Base-by-base conservation (phyloP, 148 eudicot genomes). In the Nepenthes gracilis region DNA sequence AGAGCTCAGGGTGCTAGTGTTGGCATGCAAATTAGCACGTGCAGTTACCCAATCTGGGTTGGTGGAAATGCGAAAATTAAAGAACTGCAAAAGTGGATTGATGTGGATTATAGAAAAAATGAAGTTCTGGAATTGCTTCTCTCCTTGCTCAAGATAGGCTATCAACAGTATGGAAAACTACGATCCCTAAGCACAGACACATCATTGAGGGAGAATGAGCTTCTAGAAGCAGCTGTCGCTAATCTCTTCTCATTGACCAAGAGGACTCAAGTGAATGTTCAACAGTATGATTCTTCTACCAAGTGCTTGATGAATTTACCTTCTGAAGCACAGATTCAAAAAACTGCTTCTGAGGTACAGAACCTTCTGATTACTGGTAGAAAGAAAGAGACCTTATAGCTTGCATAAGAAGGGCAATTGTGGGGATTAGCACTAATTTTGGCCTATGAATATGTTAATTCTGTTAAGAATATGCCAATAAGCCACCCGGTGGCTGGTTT, bases 81-180 rank as follows among this genome's bases (percentile, higher is more conserved):
- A 77, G 98, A 93, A 74, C 66, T 93, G 68, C 81, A 79, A 57
- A 89, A 70, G 67, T 93, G 99, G 97, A 76, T 86, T 78, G 99
- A 93, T 13, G 60, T 59, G 70, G 85, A 70, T 72, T 67, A 74
- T 61, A 64, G 78, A 59, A 86, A 78, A 67, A 76, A 65, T 33
- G 79, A 83, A 63, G 80, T 77, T 62, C 66, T 79, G 78, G 78
- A 63, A 65, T 74, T 89, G 82, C 95, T 93, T 64, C 80, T 93
- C 35, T 89, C 97, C 15, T 77, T 93, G 79, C 85, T 89, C 40
- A 93, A 84, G 78, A 78, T 93, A 67, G 85, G 86, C n/a, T 83
- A 75, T 70, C 99, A 86, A 74, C 85, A 86, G 72, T 84, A 89
- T 70, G 99, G 99, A 36, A 93, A 89, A 78, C 84, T 93, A 13